Base-by-base conservation (phyloP, 75 land plant species). In the Picea sitchensis region DNA sequence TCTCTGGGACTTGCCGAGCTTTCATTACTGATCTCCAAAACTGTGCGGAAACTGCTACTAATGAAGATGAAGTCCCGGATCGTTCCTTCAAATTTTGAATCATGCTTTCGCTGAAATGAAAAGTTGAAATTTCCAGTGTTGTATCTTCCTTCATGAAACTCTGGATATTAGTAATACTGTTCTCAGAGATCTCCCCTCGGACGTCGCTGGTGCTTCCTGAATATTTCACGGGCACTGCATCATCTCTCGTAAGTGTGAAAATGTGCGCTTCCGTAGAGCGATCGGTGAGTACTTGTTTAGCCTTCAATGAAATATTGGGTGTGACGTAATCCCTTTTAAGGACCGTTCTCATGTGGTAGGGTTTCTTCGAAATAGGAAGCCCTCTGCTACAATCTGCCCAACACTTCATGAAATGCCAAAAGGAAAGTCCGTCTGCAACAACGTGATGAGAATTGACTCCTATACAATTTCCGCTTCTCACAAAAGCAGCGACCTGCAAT, bases 321-420 rank as follows among this genome's bases (percentile, higher is more conserved):
- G 4, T 9, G 58, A 14, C 58, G 17, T 38, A 2, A 21, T 63
- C 61, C 84, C 59, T 36, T 82, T 82, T 30, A 38, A 78, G 60
- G 64, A 58, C 23, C 76, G 81, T 34, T 26, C 82, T 21, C 3
- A 15, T 3, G 17, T 44, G 75, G 2, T 17, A 3, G 21, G 77
- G 54, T 51, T 8, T 17, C n/a, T 71, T 9, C 20, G 47, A 83
- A 1, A 71, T 34, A 6, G 73, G 68, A 23, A 59, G 51, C 38
- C 82, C 77, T 7, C 62, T 63, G 44, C 54, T 67, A 18, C 82
- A 18, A 5, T 81, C 80, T 2, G 87, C 83, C 92, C 92, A 91
- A 0, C 87, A 75, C 32, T 83, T 86, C 86, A 88, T 76, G 86
- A 91, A 88, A 20, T 84, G 77, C 81, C 65, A 80, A 58, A 77